Percentiles rank a stretch among this genome's conserved stretches.
These are phyloP conservation scores for Paecilomyces sp. DNA, from an alignment of 2,329 filamentous ascomycete genomes.

Conservation along the genomic window DNA sequence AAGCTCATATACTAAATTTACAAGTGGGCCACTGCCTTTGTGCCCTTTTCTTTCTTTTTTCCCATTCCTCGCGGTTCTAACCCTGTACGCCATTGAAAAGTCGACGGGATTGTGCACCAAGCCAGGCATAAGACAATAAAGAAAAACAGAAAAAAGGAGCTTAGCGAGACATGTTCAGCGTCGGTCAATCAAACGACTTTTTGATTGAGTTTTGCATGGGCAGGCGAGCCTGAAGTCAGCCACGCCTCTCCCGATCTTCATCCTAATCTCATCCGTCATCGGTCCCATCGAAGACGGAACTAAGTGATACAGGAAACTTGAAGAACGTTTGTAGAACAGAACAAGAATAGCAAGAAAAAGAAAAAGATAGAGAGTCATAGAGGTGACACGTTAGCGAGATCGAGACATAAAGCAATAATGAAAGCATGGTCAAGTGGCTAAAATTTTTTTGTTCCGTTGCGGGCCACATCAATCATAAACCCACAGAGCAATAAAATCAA, in stretches of 20 bases:
- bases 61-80: conserved; percentile 11
- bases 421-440: not conserved
- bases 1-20: not conserved
- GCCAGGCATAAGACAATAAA: conserved; percentile 15
- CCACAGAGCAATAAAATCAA: conserved; percentile 15
- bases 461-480: conserved; percentile 11
- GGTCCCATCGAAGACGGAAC: conserved; percentile 1
- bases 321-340: not conserved
- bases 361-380: not conserved
- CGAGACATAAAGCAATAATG: conserved; percentile 1
- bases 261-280: not conserved
- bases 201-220: not conserved
- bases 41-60: conserved; percentile 1
- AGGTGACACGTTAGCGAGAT: not conserved
- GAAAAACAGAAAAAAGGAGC: conserved; percentile 11
- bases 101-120: conserved; percentile 10
- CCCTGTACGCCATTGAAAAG: conserved; percentile 3
- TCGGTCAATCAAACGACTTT: not conserved
- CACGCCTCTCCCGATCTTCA: not conserved
- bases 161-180: conserved; percentile 9
- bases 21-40: not conserved
- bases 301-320: conserved; percentile 2
- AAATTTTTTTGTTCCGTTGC: not conserved
- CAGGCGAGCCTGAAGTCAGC: not conserved
- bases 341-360: not conserved